These are phyloP conservation scores for Triglochin maritima DNA, from an alignment of 106 monocot species.

Conservation along the genomic window DNA sequence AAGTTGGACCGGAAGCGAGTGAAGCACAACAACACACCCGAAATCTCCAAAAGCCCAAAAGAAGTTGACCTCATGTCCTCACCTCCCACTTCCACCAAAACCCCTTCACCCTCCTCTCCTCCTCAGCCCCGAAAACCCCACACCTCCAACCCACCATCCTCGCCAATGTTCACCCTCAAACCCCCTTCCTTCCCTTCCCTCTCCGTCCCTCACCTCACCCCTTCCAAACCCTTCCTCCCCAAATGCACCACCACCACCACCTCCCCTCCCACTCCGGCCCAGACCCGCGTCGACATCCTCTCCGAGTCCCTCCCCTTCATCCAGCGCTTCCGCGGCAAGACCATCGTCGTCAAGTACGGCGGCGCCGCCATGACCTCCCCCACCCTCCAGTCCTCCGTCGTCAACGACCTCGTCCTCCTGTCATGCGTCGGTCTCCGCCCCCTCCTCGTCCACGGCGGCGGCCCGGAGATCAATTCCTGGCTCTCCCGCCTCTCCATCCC, in stretches of 20 bases:
- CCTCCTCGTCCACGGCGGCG: conserved; percentile 85
- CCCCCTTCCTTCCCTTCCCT: conserved; percentile 6
- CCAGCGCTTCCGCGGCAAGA: conserved; percentile 81
- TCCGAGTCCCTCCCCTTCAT: conserved; percentile 93
- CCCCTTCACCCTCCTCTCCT: no score
- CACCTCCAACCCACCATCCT: no score
- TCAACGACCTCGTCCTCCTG: conserved; percentile 81
- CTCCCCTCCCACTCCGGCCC: conserved; percentile 14
- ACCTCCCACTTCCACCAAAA: no score
- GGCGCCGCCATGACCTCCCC: conserved; percentile 86
- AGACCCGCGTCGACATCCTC: conserved; percentile 70
- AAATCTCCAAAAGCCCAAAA: no score
- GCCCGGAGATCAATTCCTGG: conserved; percentile 87
- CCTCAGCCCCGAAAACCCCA: no score
- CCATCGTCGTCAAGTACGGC: conserved; percentile 93
- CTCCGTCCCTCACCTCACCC: conserved; percentile 2
- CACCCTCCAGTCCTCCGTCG: conserved; percentile 46
- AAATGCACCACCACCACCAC: neutral
- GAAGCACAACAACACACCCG: no score
- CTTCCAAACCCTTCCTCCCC: conserved; percentile 1
- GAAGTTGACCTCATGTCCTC: no score
- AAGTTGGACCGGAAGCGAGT: no score
- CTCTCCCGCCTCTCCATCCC: conserved; percentile 50
- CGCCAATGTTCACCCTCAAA: conserved; percentile 3
- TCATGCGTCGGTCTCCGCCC: conserved; percentile 82